Conservation (phyloP, 148 eudicot species). For the Chenopodium quinoa region DNA sequence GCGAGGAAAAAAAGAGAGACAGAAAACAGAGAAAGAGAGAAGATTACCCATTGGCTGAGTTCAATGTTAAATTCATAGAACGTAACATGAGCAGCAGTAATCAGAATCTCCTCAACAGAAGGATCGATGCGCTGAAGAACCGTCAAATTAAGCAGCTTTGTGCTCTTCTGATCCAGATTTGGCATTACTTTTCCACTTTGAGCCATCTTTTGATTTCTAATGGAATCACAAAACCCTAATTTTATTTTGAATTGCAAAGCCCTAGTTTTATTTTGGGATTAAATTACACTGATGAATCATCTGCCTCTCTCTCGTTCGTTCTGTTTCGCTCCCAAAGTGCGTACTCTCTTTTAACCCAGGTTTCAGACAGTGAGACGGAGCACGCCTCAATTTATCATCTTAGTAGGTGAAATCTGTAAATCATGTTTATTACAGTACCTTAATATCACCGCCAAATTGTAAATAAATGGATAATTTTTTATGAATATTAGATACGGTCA, state of each 20-base stretch:
- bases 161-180: constrained; percentile 73
- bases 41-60: constrained; percentile 78
- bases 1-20: not conserved
- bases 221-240: constrained; percentile 24
- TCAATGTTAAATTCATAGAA: constrained; percentile 87
- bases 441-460: no score
- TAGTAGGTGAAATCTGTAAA: no score
- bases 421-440: no score
- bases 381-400: no score
- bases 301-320: no score
- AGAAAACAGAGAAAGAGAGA: not conserved
- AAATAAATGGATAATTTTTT: no score
- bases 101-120: constrained; percentile 77
- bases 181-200: constrained; percentile 84
- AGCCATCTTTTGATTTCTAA: constrained; percentile 37
- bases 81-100: constrained; percentile 93
- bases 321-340: no score
- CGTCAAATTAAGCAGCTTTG: constrained; percentile 77
- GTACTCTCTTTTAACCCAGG: no score
- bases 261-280: no score
- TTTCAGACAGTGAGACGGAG: no score
- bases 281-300: no score
- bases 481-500: no score
- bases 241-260: not conserved
- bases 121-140: constrained; percentile 88